Evolutionary conservation across 257 asterid species (phyloP).

Genomic region (Coffea eugenioides): DNA sequence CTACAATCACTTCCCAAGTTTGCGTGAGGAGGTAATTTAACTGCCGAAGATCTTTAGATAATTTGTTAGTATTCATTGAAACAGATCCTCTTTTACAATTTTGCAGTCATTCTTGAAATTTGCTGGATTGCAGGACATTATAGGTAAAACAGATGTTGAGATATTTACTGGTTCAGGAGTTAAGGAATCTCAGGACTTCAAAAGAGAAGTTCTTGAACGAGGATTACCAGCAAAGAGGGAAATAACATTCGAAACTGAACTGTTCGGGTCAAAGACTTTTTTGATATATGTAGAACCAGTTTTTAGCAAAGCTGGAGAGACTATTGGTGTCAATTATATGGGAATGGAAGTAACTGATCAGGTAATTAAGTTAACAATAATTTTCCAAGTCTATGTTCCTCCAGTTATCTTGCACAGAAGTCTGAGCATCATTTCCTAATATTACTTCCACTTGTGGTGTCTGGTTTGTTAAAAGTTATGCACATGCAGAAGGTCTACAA

Average conservation of each 20-base stretch:
- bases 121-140: constrained; percentile 66
- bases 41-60: not conserved
- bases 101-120: not conserved
- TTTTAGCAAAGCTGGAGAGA: constrained; percentile 83
- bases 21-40: constrained; percentile 68
- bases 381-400: not conserved
- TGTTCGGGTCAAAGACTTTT: constrained; percentile 80
- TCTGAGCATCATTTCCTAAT: not conserved
- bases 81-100: not conserved
- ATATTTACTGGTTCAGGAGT: constrained; percentile 81
- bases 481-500: not conserved
- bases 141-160: constrained; percentile 87
- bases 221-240: constrained; percentile 85
- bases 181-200: constrained; percentile 93
- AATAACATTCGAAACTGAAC: constrained; percentile 79
- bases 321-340: constrained; percentile 87
- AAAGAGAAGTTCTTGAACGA: constrained; percentile 72
- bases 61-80: not conserved
- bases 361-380: constrained; percentile 28
- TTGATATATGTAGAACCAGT: constrained; percentile 83
- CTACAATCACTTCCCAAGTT: constrained; percentile 88
- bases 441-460: not conserved
- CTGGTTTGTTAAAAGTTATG: not conserved
- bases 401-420: not conserved
- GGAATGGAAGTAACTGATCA: constrained; percentile 96